Conservation (phyloP, 2,329 filamentous ascomycete species). For the Chrysosporium queenslandicum region DNA sequence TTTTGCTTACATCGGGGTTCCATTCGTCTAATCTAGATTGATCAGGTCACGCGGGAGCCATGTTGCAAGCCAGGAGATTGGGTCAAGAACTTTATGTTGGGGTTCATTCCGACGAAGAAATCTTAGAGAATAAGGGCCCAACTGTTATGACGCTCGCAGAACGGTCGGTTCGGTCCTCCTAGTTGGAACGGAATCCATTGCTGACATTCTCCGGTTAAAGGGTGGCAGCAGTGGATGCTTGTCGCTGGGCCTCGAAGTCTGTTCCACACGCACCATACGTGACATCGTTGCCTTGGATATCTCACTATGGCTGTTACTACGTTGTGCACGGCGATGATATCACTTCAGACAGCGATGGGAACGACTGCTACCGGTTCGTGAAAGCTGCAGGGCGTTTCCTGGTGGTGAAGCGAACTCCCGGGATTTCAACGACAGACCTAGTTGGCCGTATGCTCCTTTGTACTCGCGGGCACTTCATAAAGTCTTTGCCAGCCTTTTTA, state of each 20-base stretch:
- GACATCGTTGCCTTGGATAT: constrained; percentile 85
- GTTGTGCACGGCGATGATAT: constrained; percentile 97
- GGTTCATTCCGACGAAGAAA: constrained; percentile 90
- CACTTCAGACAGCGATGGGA: constrained; percentile 82
- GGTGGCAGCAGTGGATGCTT: constrained; percentile 82
- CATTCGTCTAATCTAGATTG: constrained; percentile 13
- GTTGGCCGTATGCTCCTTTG: constrained; percentile 95
- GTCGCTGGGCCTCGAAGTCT: constrained; percentile 82
- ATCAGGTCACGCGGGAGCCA: constrained; percentile 84
- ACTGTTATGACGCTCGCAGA: constrained; percentile 93
- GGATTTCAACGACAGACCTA: constrained; percentile 95
- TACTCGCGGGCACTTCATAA: constrained; percentile 89
- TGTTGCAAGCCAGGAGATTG: constrained; percentile 87
- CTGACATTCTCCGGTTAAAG: constrained; percentile 36
- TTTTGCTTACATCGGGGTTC: not conserved
- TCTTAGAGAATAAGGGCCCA: constrained; percentile 92
- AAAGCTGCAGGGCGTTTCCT: constrained; percentile 91
- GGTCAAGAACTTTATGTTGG: constrained; percentile 83
- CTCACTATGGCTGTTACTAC: constrained; percentile 87
- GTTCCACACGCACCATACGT: constrained; percentile 87
- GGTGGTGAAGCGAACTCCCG: constrained; percentile 90
- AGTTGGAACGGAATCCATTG: constrained; percentile 5
- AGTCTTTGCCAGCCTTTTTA: constrained; percentile 60
- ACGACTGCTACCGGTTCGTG: constrained; percentile 96
- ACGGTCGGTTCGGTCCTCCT: constrained; percentile 44